A percentile compares a stretch with the other conserved stretches of the same genome.
Evolutionary conservation across 2,329 filamentous ascomycete species (phyloP).

Genomic region (Pleurostoma richardsiae): DNA sequence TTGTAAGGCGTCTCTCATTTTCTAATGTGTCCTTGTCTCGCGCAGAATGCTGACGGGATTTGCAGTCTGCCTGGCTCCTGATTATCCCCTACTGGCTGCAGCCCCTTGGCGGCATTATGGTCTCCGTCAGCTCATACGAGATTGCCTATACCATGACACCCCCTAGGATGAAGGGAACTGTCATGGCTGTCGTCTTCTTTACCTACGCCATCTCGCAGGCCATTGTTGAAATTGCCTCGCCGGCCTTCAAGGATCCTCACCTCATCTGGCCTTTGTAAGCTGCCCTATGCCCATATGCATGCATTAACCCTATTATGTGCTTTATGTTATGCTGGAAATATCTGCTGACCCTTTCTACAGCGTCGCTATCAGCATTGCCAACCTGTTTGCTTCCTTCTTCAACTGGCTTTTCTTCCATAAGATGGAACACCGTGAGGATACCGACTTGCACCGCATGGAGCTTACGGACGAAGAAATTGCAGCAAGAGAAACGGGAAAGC

Average conservation of each 20-base stretch:
- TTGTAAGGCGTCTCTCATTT: neutral
- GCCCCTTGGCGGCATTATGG: constrained; percentile 9
- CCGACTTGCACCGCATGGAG: constrained; percentile 1
- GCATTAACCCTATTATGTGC: too few species aligned
- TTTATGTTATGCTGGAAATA: neutral
- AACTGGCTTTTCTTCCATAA: neutral
- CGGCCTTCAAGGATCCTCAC: neutral
- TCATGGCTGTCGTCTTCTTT: constrained; percentile 11
- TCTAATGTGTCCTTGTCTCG: neutral
- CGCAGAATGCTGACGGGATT: neutral
- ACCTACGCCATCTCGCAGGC: constrained; percentile 6
- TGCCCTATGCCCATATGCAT: neutral
- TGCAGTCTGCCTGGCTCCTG: constrained; percentile 9
- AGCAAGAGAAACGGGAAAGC: neutral
- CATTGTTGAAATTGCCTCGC: neutral
- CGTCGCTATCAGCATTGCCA: constrained; percentile 1
- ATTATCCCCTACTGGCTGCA: constrained; percentile 8
- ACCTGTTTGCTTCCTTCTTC: constrained; percentile 1
- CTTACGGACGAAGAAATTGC: neutral
- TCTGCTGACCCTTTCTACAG: neutral
- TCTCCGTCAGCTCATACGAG: constrained; percentile 7
- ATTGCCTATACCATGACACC: constrained; percentile 11
- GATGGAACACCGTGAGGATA: neutral
- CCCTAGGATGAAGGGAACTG: constrained; percentile 9
- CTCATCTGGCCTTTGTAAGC: constrained; percentile 1